Conservation (phyloP, 495 filamentous ascomycete genomes). For the Aspergillus kassunensis region DNA sequence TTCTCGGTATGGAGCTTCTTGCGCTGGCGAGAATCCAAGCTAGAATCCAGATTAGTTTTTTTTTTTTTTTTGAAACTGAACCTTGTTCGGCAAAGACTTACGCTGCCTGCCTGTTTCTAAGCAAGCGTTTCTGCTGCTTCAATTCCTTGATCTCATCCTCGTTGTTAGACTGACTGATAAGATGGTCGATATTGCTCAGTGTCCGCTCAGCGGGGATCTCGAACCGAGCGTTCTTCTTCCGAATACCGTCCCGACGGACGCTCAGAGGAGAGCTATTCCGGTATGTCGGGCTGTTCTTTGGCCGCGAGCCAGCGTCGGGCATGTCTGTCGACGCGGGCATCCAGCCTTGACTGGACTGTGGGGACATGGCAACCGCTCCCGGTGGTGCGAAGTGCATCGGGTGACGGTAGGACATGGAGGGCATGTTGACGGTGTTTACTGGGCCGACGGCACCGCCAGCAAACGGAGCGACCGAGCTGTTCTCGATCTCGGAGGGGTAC, state of each 20-base stretch:
- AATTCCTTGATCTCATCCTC: constrained; percentile 96
- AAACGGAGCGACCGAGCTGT: constrained; percentile 50
- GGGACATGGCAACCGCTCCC: constrained; percentile 53
- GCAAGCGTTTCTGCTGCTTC: constrained; percentile 94
- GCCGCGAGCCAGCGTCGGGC: constrained; percentile 56
- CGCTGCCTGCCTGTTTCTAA: constrained; percentile 95
- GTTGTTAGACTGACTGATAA: constrained; percentile 83
- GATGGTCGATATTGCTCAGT: constrained; percentile 87
- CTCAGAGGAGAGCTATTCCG: constrained; percentile 75
- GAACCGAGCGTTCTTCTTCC: constrained; percentile 99
- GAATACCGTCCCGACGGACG: constrained; percentile 80
- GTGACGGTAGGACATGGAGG: constrained; percentile 42
- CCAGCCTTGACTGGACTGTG: constrained; percentile 61
- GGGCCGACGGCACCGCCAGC: constrained; percentile 51
- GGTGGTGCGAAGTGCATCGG: constrained; percentile 37
- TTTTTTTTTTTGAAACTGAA: no score
- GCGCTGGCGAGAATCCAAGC: constrained; percentile 91
- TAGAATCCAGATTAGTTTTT: constrained; percentile 46
- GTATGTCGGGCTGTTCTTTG: constrained; percentile 73
- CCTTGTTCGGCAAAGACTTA: no score
- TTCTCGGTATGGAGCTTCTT: constrained; percentile 99
- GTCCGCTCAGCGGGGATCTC: constrained; percentile 94
- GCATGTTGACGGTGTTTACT: constrained; percentile 42
- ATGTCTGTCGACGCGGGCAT: constrained; percentile 54
- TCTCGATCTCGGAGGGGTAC: constrained; percentile 60